Base-by-base conservation (phyloP, 225 moss, liverwort and hornwort species). In the Anthoceros angustus region DNA sequence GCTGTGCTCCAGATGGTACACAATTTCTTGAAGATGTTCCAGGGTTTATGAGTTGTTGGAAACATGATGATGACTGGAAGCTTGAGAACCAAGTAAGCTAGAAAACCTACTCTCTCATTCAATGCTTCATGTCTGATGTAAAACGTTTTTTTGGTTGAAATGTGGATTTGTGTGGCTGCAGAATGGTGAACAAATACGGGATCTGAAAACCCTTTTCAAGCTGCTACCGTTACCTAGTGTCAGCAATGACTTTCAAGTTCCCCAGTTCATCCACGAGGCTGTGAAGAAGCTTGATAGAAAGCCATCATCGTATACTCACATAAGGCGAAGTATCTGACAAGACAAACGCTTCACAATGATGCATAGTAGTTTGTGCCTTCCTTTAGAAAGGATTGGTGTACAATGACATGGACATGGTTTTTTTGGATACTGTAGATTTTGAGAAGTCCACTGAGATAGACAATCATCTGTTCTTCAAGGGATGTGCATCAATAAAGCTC, bases 281-380 rank as follows among this genome's bases (percentile, higher is more conserved):
- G 88, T 82, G 24, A 80, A 70, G 62, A 71, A 85, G 50, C 78
- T 74, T 71, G 66, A 72, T 42, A 83, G 68, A 40, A 81, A 72
- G 55, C 81, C 80, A 62, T 72, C 83, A 61, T 64, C 83, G 12
- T 88, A 83, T 71, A 69, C 67, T 42, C 88, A 83, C 50, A 85
- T 88, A 72, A 79, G 85, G 63, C 83, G 88, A 42, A 88, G 85
- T 85, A 88, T 88, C 88, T 55, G 55, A 55, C 79, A 78, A 49
- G 64, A 20, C 66, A 67, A 20, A 25, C 46, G 48, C 48, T 10
- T 41, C 41, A 18, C 41, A 2, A 3, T 21, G 10, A 38, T 62
- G 55, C 40, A 25, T 25, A 25, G 10, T 64, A 10, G 41, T 50
- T 21, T 49, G 25, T 23, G 20, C 9, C 39, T 77, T 11, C 49